phyloP scores from a whole-genome alignment of 1,284 basidiomycete species.

The Taiwanofungus camphoratus region DNA sequence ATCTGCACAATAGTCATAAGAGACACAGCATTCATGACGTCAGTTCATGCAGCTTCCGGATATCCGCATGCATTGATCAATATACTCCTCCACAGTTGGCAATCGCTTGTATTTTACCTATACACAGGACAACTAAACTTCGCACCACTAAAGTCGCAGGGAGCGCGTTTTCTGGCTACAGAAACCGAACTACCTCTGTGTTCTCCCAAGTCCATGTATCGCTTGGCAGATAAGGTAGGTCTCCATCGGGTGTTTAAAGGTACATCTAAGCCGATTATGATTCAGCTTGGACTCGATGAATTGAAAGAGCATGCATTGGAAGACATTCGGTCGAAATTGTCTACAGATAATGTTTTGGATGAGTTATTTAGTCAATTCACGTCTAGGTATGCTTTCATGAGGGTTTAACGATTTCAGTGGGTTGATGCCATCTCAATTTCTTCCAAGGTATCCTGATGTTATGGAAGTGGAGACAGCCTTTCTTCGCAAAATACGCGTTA shows the following conservation, averaged over 20 bases:
- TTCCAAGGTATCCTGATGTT: constrained; percentile 6
- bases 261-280: neutral
- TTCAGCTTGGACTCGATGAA: constrained; percentile 13
- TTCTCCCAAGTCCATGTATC: constrained; percentile 22
- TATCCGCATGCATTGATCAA: neutral
- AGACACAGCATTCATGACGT: neutral
- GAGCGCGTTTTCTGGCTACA: neutral
- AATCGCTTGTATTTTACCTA: constrained; percentile 12
- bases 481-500: neutral
- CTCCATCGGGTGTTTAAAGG: neutral
- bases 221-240: constrained; percentile 16
- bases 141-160: constrained; percentile 8
- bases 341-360: constrained; percentile 13
- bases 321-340: constrained; percentile 12
- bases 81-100: constrained; percentile 6
- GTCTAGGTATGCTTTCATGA: constrained; percentile 7
- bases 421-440: neutral
- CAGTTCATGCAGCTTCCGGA: neutral
- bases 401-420: neutral
- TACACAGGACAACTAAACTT: constrained; percentile 10
- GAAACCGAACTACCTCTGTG: constrained; percentile 3
- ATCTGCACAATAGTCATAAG: neutral
- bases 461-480: constrained; percentile 6
- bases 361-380: constrained; percentile 18
- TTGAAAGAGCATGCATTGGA: constrained; percentile 12